Evolutionary conservation across 805 yeast species (phyloP), one percentile per base, ranked within the genome.

Genomic region (Saturnispora dispora): DNA sequence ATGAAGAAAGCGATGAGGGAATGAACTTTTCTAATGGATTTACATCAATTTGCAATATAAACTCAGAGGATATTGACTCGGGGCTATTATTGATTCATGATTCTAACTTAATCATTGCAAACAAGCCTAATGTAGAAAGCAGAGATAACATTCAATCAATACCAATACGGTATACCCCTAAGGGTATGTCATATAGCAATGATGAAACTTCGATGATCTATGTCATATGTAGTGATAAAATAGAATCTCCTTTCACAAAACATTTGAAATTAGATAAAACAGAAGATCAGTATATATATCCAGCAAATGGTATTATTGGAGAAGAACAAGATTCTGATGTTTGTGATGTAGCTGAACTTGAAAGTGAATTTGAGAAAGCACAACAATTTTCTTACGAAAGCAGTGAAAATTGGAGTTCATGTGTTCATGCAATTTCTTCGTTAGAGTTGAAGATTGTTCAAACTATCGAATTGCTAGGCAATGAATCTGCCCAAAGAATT

Each of bases 1-100:
- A 47, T 3, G 47, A 39, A 27, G 49, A 50, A 7, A 46, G 17
- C 5, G 48, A 32, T 6, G 45, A 51, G 7, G 8, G 8, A 25
- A n/a, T 18, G 13, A 23, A 5, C 11, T 35, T 32, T 27, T 43
- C 52, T 15, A 28, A 23, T 37, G 52, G 52, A 5, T 68, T 81
- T 30, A 64, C 65, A 9, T 64, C 65, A 39, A 84, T 82, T 0
- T 68, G 79, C 8, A 37, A 28, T 0, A 81, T 88, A 59, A 68
- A 69, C 20, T 81, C 87, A 43, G 86, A 78, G 53, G 93, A 85
- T 53, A 71, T 77, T 51, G 68, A 71, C 1, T 71, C 73, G 47
- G 91, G 91, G 2, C 67, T 83, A 3, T 80, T 88, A 27, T 89
- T 86, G 0, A 71, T 85, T 17, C 69, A 71, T 37, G 78, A 75